Evolutionary conservation across 345 rosid species (phyloP), one percentile per base, ranked within the genome.

Genomic region (Noccaea caerulescens): DNA sequence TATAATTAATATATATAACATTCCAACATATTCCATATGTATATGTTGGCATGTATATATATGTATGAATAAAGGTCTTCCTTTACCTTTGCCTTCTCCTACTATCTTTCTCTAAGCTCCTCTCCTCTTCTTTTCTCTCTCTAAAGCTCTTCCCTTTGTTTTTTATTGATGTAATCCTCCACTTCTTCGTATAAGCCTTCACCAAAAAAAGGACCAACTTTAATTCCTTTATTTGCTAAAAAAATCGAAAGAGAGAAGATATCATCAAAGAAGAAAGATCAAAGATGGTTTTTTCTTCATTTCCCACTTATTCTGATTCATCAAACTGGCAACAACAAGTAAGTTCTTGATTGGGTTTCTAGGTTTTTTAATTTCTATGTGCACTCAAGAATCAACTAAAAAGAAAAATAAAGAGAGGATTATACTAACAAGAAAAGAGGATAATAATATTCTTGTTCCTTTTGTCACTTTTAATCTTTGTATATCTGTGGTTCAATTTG

Each of bases 301-400:
- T 59, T 3, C 80, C 80, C n/a, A 38, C 37, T 44, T 77, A 65
- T 77, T 44, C 69, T 66, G 80, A 77, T 72, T 58, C 73, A 51
- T 72, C 80, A 66, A 77, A 72, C 72, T 77, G 80, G 80, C 80
- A 77, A 53, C 80, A 76, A 65, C 77, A 77, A 71, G 80, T 77
- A 77, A 66, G 73, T 66, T 72, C 62, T 59, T 71, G 39, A 52
- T 67, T 38, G 3, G 18, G 27, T 73, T 46, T 54, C 18, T 34
- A 43, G 62, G 4, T 68, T 47, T 68, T 52, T 7, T 44, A 11
- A 8, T 52, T 25, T 27, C 30, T 14, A 4, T 16, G 13, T n/a
- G 18, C 41, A 58, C 27, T 42, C 45, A 32, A 73, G 62, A 74
- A 74, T 51, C 73, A 38, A 16, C 20, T 18, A 45, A 44, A 7